Evolutionary conservation across 257 asterid species (phyloP), one percentile per base, ranked within the genome.

Genomic region (Craterostigma plantagineum): DNA sequence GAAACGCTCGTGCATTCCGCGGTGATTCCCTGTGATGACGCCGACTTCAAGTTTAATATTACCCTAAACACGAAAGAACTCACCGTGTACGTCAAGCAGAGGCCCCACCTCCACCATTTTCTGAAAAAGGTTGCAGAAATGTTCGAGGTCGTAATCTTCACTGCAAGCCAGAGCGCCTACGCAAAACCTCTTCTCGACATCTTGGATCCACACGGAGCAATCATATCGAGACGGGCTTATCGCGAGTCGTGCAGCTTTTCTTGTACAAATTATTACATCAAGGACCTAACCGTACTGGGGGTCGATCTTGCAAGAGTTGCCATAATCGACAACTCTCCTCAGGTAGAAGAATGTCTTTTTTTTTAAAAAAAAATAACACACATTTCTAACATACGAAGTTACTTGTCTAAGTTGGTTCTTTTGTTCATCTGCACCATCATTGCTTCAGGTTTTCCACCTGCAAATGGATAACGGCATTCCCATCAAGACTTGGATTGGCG

Each of bases 391-490:
- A 9, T 10, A 36, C 8, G 12, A 9, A 2, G 11, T 2, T n/a
- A n/a, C n/a, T n/a, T n/a, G n/a, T n/a, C n/a, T n/a, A n/a, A n/a
- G n/a, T n/a, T n/a, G n/a, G n/a, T n/a, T n/a, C n/a, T n/a, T n/a
- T n/a, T n/a, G n/a, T n/a, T n/a, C n/a, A n/a, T n/a, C n/a, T 12
- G 14, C 8, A 36, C 53, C 58, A 35, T 14, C 56, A 23, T n/a
- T 49, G 35, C 63, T 56, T 65, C 81, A 90, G 98, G 98, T 83
- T 57, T 90, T 82, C 72, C 64, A 81, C 62, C 64, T 72, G 72
- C 98, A 90, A 73, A 91, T 90, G 68, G 77, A 82, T 72, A 90
- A 90, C 38, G 98, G 98, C 30, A 82, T 90, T 65, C 98, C 98
- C 38, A 83, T 90, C 53, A 70, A 74, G 91, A 90, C 93, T 72